Percentiles rank a stretch among this genome's conserved stretches.
Conservation (phyloP, 495 filamentous ascomycete genomes). For the Chaetomium fimeti region DNA sequence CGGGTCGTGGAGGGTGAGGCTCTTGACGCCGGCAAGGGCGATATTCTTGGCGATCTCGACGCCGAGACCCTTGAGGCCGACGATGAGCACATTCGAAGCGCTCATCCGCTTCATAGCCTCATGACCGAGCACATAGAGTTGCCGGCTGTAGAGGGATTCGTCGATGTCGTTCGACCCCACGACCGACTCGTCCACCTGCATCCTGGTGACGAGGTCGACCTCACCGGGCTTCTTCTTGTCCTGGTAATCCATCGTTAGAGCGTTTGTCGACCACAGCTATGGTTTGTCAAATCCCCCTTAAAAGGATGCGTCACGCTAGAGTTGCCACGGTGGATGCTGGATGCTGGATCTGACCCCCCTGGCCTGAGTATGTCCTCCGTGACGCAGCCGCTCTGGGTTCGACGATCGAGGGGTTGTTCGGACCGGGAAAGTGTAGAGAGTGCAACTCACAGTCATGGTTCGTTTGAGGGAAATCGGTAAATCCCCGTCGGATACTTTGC, state of each 20-base stretch:
- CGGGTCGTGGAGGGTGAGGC: conserved; percentile 81
- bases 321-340: neutral
- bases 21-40: conserved; percentile 86
- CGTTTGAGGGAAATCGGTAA: conserved; percentile 71
- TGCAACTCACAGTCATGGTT: conserved; percentile 71
- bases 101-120: conserved; percentile 99
- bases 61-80: conserved; percentile 88
- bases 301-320: neutral
- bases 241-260: conserved; percentile 26
- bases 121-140: conserved; percentile 97
- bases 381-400: neutral
- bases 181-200: conserved; percentile 75
- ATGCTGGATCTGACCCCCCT: neutral
- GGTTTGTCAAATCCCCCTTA: neutral
- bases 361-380: neutral
- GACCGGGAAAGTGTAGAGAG: neutral
- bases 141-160: conserved; percentile 94
- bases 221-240: conserved; percentile 46
- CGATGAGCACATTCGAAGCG: conserved; percentile 89
- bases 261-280: neutral
- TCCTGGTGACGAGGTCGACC: conserved; percentile 66
- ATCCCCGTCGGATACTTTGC: conserved; percentile 77
- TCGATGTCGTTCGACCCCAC: conserved; percentile 70
- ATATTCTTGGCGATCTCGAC: conserved; percentile 99
- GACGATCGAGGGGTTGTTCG: neutral